These are phyloP conservation scores for Filosporella fistucella DNA, from an alignment of 495 filamentous ascomycete species.

Conservation along the genomic window DNA sequence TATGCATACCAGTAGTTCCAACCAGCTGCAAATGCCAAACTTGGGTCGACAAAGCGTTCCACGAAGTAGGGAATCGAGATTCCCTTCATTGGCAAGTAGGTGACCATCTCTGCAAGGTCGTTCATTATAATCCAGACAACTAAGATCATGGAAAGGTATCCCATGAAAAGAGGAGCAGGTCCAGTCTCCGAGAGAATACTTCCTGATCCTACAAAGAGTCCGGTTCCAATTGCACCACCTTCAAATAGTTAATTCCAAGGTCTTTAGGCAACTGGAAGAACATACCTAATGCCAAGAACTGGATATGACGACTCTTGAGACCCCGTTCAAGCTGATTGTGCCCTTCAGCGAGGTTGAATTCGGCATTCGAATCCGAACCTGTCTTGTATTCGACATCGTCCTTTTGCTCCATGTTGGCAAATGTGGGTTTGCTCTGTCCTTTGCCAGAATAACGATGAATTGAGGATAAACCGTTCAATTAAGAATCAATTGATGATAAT, in stretches of 20 bases:
- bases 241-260: too few relatives aligned
- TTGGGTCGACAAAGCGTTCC: slow-evolving; percentile 42
- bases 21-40: slow-evolving; percentile 40
- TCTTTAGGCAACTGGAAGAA: not conserved
- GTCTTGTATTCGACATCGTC: too few relatives aligned
- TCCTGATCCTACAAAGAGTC: slow-evolving; percentile 42
- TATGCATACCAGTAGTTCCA: slow-evolving; percentile 37
- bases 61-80: slow-evolving; percentile 33
- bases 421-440: too few relatives aligned
- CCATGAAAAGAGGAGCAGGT: slow-evolving; percentile 45
- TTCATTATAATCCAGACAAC: slow-evolving; percentile 27
- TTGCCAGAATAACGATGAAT: too few relatives aligned
- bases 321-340: slow-evolving; percentile 12
- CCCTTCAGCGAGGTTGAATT: slow-evolving; percentile 6
- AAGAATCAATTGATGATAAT: too few relatives aligned
- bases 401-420: not conserved
- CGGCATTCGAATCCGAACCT: too few relatives aligned
- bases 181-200: slow-evolving; percentile 40
- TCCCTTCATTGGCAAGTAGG: slow-evolving; percentile 45
- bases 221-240: slow-evolving; percentile 49
- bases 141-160: slow-evolving; percentile 1
- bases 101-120: slow-evolving; percentile 31
- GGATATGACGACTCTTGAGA: slow-evolving; percentile 38
- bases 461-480: too few relatives aligned
- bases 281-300: slow-evolving; percentile 40